Percentiles rank a stretch among this genome's conserved stretches.
These are phyloP conservation scores for Myrmaecium sp. DNA, from an alignment of 2,329 filamentous ascomycete genomes.

Conservation along the genomic window DNA sequence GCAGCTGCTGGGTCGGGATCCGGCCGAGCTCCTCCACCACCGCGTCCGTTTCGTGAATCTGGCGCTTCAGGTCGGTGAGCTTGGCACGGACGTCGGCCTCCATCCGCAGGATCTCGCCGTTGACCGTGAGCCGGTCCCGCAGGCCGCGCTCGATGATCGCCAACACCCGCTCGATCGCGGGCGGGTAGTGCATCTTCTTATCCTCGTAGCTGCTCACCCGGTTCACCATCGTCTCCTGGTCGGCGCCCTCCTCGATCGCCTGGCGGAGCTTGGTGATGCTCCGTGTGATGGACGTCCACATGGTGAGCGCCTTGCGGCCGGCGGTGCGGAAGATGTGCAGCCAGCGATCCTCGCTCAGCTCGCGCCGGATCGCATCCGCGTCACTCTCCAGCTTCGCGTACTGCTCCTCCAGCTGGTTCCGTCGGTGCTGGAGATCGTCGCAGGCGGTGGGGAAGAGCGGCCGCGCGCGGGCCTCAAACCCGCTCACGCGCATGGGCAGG, in stretches of 20 bases:
- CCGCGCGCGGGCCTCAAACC: constrained; percentile 66
- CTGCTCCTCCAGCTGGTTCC: constrained; percentile 58
- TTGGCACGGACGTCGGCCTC: constrained; percentile 73
- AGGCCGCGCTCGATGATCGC: constrained; percentile 93
- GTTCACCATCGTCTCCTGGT: constrained; percentile 52
- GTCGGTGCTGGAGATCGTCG: constrained; percentile 65
- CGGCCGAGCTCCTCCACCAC: constrained; percentile 53
- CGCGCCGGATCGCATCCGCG: constrained; percentile 73
- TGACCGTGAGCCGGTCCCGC: constrained; percentile 85
- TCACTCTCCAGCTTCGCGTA: constrained; percentile 83
- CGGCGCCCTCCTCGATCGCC: constrained; percentile 49
- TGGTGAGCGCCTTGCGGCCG: constrained; percentile 80
- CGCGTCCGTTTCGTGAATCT: constrained; percentile 62
- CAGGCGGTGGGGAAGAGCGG: constrained; percentile 77
- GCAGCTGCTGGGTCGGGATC: constrained; percentile 52
- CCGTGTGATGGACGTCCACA: constrained; percentile 88
- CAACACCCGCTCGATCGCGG: constrained; percentile 79
- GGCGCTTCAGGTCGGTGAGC: constrained; percentile 58
- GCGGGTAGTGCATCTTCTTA: constrained; percentile 86
- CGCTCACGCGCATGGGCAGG: constrained; percentile 79
- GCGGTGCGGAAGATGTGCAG: constrained; percentile 89
- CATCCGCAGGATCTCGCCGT: constrained; percentile 80
- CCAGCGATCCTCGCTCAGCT: constrained; percentile 91
- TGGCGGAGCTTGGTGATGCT: constrained; percentile 72
- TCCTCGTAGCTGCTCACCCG: constrained; percentile 87